phyloP scores from a whole-genome alignment of 2,329 filamentous ascomycete genomes.

The Tolypocladium ovalisporum region DNA sequence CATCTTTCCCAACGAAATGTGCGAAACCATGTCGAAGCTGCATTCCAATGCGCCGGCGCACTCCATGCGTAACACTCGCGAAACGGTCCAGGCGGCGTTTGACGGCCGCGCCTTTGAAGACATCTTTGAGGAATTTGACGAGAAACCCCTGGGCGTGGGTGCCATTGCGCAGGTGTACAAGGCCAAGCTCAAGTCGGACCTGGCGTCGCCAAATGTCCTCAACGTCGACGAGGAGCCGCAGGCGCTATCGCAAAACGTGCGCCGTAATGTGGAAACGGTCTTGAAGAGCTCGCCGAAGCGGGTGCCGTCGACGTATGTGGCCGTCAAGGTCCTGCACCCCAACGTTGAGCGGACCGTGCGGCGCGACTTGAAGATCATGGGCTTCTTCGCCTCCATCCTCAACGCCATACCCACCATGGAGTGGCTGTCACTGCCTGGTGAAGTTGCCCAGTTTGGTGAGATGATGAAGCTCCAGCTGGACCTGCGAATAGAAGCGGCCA shows the following conservation, averaged over 20 bases:
- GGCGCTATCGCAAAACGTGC: constrained; percentile 57
- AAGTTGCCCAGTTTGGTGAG: constrained; percentile 86
- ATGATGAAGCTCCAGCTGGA: constrained; percentile 99
- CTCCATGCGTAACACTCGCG: constrained; percentile 67
- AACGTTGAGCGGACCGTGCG: constrained; percentile 80
- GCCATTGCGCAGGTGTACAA: constrained; percentile 98
- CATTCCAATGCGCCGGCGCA: constrained; percentile 94
- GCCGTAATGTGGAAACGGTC: constrained; percentile 72
- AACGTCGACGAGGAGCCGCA: constrained; percentile 29
- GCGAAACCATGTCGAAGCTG: constrained; percentile 82
- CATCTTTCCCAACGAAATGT: constrained; percentile 91
- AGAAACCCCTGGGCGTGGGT: constrained; percentile 80
- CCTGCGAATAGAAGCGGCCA: constrained; percentile 86
- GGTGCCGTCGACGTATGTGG: constrained; percentile 85
- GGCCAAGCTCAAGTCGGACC: constrained; percentile 73
- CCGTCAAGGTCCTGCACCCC: constrained; percentile 91
- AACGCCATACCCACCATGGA: constrained; percentile 89
- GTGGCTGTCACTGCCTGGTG: constrained; percentile 92
- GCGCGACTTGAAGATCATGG: constrained; percentile 91
- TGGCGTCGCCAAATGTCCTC: constrained; percentile 53
- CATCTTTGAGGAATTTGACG: constrained; percentile 93
- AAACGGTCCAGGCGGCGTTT: constrained; percentile 73
- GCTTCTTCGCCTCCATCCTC: constrained; percentile 73
- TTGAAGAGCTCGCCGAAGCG: constrained; percentile 78
- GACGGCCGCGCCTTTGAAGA: constrained; percentile 70